A percentile compares a stretch with the other conserved stretches of the same genome.
Conservation (phyloP, 352 stramenopile species). For the Globisporangium ultimum region DNA sequence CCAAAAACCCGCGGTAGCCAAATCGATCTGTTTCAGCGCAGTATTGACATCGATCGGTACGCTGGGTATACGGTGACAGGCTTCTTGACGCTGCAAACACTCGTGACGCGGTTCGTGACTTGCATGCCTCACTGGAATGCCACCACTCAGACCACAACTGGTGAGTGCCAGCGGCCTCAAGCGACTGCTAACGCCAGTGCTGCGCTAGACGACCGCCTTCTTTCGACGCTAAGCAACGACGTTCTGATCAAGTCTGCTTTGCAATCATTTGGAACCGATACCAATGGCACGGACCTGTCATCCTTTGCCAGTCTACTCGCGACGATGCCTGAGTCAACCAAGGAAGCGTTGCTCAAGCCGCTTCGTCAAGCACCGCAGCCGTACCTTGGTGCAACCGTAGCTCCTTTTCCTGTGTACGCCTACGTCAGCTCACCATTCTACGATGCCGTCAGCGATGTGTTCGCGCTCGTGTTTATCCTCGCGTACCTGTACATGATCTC, state of each 20-base stretch:
- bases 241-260: slow-evolving; percentile 29
- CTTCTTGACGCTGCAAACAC: slow-evolving; percentile 72
- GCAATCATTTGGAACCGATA: slow-evolving; percentile 17
- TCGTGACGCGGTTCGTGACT: slow-evolving; percentile 53
- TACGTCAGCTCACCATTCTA: slow-evolving; percentile 78
- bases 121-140: slow-evolving; percentile 54
- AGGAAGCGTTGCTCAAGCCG: slow-evolving; percentile 39
- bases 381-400: slow-evolving; percentile 37
- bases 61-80: slow-evolving; percentile 32
- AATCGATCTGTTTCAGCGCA: neutral
- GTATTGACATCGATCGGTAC: slow-evolving; percentile 48
- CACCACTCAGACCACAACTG: slow-evolving; percentile 30
- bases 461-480: slow-evolving; percentile 89
- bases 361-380: slow-evolving; percentile 59
- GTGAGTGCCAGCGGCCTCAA: slow-evolving; percentile 34
- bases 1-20: too few species aligned
- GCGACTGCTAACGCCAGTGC: slow-evolving; percentile 23
- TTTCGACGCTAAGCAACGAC: slow-evolving; percentile 41
- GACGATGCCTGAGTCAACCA: slow-evolving; percentile 22
- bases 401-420: slow-evolving; percentile 51
- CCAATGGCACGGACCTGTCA: neutral
- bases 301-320: slow-evolving; percentile 23
- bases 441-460: slow-evolving; percentile 60
- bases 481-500: slow-evolving; percentile 90
- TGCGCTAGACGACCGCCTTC: slow-evolving; percentile 28